A percentile compares a stretch with the other conserved stretches of the same genome.
phyloP scores from a whole-genome alignment of 2,329 filamentous ascomycete genomes.

The Lasiodiplodia sp. region DNA sequence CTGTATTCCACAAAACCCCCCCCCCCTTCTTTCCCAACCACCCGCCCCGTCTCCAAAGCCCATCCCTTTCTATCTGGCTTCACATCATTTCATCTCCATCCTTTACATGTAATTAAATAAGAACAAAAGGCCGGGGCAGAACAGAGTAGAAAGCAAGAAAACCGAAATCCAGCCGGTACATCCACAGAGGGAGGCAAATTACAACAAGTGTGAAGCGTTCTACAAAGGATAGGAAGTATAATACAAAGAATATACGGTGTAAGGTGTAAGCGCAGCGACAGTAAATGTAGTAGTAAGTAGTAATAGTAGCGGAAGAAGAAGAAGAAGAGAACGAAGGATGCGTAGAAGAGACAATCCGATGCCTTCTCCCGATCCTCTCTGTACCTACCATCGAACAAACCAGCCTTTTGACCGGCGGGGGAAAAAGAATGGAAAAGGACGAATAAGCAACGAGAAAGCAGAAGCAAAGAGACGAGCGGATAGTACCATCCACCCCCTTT shows the following conservation, averaged over 20 bases:
- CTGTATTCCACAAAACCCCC: not conserved
- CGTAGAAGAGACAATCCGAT: not conserved
- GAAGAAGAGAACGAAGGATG: not conserved
- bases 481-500: not conserved
- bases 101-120: not conserved
- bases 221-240: not conserved
- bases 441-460: not conserved
- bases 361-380: not conserved
- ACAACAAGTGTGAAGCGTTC: not conserved
- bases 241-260: conserved; percentile 1
- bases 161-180: conserved; percentile 13
- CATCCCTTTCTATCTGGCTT: not conserved
- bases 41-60: not conserved
- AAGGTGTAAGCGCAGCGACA: conserved; percentile 1
- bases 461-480: not conserved
- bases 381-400: not conserved
- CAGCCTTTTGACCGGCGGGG: not conserved
- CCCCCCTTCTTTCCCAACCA: not conserved
- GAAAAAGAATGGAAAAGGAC: not conserved
- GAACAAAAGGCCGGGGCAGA: not conserved
- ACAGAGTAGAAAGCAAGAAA: not conserved
- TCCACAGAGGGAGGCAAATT: not conserved
- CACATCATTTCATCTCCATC: not conserved
- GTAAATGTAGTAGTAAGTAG: not conserved
- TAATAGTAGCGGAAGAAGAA: not conserved